Conservation (phyloP, 306 rosid species). For the Trifolium pratense region DNA sequence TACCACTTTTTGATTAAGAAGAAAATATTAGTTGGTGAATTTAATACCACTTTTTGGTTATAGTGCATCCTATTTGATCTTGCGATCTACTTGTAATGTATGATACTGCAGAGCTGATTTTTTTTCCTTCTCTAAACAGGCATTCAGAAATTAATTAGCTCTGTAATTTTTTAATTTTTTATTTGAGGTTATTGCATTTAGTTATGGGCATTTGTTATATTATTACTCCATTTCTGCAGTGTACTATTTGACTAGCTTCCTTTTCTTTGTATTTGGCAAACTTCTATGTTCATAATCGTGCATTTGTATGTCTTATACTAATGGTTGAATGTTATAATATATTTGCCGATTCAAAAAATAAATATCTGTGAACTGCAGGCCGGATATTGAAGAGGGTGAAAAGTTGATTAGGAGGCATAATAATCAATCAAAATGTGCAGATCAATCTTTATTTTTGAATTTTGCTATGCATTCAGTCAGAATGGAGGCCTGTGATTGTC, state of each 20-base stretch:
- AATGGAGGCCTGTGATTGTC: slow-evolving; percentile 99
- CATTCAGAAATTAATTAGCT: slow-evolving; percentile 12
- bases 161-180: slow-evolving; percentile 8
- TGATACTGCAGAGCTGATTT: slow-evolving; percentile 21
- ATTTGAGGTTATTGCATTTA: slow-evolving; percentile 13
- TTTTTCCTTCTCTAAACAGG: not conserved
- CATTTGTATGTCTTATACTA: no score
- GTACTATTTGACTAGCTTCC: slow-evolving; percentile 2
- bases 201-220: slow-evolving; percentile 24
- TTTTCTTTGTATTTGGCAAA: not conserved
- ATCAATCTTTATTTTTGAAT: slow-evolving; percentile 84
- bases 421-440: slow-evolving; percentile 83
- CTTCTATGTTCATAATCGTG: slow-evolving; percentile 13
- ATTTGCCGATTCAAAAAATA: no score
- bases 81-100: not conserved
- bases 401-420: slow-evolving; percentile 83
- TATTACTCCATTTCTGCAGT: slow-evolving; percentile 35
- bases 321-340: no score
- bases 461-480: slow-evolving; percentile 98
- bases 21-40: slow-evolving; percentile 20
- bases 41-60: slow-evolving; percentile 34
- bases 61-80: slow-evolving; percentile 24
- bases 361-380: slow-evolving; percentile 60
- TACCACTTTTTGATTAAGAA: slow-evolving; percentile 8
- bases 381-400: slow-evolving; percentile 94